Base-by-base conservation (phyloP, 306 rosid genomes). In the Vicia villosa region DNA sequence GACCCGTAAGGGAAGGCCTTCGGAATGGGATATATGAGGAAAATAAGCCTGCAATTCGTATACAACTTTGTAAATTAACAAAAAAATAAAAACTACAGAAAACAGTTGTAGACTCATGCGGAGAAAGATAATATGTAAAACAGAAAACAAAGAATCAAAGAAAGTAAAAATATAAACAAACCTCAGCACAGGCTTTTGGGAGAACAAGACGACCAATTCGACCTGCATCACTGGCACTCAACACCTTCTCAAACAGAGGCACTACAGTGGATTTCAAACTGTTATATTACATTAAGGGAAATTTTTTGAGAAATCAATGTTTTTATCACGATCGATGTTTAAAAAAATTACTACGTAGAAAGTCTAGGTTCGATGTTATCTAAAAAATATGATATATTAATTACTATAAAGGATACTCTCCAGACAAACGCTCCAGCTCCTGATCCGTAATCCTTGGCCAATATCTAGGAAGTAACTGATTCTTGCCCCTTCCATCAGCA, bases 151-250 rank as follows among this genome's bases (percentile, higher is more conserved):
- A 37, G 15, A 52, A 74, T 13, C 2, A 28, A 40, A 66, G 21
- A 68, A 74, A 62, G 32, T 15, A 38, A 60, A 63, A 58, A 24
- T 66, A 46, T 59, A 69, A 41, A 68, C 74, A 73, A 88, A 94
- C 99, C 89, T 94, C 99, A 49, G 99, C 99, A 77, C 99, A 94
- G 19, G 99, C 97, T 86, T 94, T 94, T 21, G 97, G 99, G 74
- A 94, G 97, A 87, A 94, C 99, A 73, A 94, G 83, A 36, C 99
- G 99, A 63, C 99, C 99, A 81, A 88, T 91, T 40, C 99, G 92
- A 73, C 97, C 97, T n/a, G 99, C 99, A 83, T 94, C 99, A 72
- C 99, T 94, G 16, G 97, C 97, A 81, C 99, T 94, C 83, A 94
- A 67, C 70, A 88, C 95, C 81, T 94, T 94, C 90, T 94, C 99